phyloP scores from a whole-genome alignment of 1,284 basidiomycete species.

The Marasmius sp. region DNA sequence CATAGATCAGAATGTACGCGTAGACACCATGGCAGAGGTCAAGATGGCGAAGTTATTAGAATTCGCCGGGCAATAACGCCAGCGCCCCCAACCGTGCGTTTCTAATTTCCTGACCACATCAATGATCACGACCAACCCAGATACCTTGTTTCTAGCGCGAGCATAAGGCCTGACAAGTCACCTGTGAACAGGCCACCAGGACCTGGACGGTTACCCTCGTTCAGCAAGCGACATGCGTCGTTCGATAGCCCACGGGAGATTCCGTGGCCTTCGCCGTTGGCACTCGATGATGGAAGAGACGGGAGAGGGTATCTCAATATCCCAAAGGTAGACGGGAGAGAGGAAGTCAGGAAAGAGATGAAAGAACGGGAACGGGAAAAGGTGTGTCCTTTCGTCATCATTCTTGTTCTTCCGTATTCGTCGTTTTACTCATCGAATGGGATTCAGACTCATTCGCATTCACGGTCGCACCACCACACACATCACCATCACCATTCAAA shows the following conservation, averaged over 20 bases:
- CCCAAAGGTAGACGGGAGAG: neutral
- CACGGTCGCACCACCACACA: neutral
- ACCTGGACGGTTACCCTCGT: slow-evolving; percentile 27
- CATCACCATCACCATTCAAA: neutral
- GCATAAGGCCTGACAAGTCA: neutral
- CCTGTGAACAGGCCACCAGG: neutral
- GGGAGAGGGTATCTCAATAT: slow-evolving; percentile 8
- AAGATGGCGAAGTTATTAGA: too few species aligned
- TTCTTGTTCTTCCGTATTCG: too few species aligned
- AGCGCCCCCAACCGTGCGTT: too few species aligned
- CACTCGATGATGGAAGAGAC: too few species aligned
- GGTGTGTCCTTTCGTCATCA: too few species aligned
- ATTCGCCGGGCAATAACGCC: too few species aligned
- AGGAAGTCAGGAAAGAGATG: neutral
- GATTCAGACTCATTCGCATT: neutral
- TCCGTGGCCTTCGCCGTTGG: slow-evolving; percentile 32
- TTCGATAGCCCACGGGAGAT: slow-evolving; percentile 41
- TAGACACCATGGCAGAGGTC: too few species aligned
- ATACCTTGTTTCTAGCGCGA: too few species aligned
- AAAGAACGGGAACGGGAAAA: neutral
- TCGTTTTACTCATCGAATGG: too few species aligned
- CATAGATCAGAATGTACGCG: too few species aligned
- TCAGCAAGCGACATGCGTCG: slow-evolving; percentile 41
- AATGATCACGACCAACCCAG: too few species aligned
- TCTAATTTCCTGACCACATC: too few species aligned